Base-by-base conservation (phyloP, 257 asterid genomes). In the Solanum lignicaule region DNA sequence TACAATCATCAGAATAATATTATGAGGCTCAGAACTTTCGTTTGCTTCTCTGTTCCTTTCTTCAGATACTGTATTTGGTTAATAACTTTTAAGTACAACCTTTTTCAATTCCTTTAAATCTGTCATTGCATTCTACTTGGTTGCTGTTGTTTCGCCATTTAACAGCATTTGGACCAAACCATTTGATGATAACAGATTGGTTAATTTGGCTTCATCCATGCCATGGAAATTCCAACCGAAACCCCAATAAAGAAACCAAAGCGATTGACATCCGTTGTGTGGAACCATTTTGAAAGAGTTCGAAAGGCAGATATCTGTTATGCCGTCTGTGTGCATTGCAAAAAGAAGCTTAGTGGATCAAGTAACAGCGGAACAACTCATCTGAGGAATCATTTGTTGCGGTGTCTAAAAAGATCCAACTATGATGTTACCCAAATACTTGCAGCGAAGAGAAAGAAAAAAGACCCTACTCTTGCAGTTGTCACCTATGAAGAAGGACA, bases 361-460 rank as follows among this genome's bases (percentile, higher is more conserved):
- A 96, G 99, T 90, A 96, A 96, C 86, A 97, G 99, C 31, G 99
- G 99, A 87, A 97, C 99, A 46, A 97, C 99, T 16, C 99, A 97
- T 93, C 90, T 97, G 84, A 93, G 99, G 90, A 97, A 97, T 90
- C 99, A 97, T 90, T 89, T 97, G 91, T 48, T 97, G 68, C 95
- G 99, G 78, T 97, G 99, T 90, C 90, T 97, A 91, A 97, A 97
- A 91, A 93, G 98, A 87, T 96, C 99, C 35, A 96, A 97, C 83
- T 96, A 83, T 83, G 99, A 97, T 83, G 99, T 97, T 91, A 92
- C 99, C 87, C 96, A 94, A 88, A 92, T 97, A 91, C 94, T 97
- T 86, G 87, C 98, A 31, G 97, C 95, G 12, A 97, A 97, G 95
- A 91, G 96, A 90, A 97, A 94, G 95, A 94, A 93, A 87, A 97